Conservation (phyloP, 2,329 filamentous ascomycete species). For the Pseudovirgaria hyperparasitica region DNA sequence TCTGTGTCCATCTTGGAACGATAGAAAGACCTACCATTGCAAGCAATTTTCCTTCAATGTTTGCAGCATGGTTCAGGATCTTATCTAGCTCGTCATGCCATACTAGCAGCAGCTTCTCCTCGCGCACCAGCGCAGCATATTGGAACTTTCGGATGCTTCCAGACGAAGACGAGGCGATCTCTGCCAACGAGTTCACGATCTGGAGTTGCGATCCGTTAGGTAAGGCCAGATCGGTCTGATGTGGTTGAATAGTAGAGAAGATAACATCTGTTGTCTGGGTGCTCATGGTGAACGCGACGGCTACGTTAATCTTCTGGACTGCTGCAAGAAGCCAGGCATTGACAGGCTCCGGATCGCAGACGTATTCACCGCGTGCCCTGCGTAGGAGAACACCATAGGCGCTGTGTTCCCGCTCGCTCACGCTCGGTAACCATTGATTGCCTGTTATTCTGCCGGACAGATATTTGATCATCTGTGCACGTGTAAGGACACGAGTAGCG, state of each 20-base stretch:
- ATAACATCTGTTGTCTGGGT: constrained; percentile 35
- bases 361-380: constrained; percentile 55
- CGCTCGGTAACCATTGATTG: constrained; percentile 11
- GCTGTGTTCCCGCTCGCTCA: constrained; percentile 5
- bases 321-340: constrained; percentile 28
- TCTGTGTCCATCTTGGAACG: constrained; percentile 1
- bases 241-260: constrained; percentile 26
- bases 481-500: neutral
- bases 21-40: constrained; percentile 31
- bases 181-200: constrained; percentile 31
- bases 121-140: constrained; percentile 66
- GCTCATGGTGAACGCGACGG: constrained; percentile 37
- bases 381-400: constrained; percentile 56
- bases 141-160: constrained; percentile 55
- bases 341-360: constrained; percentile 33
- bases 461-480: constrained; percentile 2
- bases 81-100: constrained; percentile 74
- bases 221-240: constrained; percentile 29
- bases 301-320: constrained; percentile 32
- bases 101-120: constrained; percentile 57
- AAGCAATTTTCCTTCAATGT: constrained; percentile 66
- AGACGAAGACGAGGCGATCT: constrained; percentile 26
- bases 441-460: constrained; percentile 9
- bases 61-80: constrained; percentile 54
- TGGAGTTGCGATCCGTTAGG: constrained; percentile 31